Conservation (phyloP, 1,284 basidiomycete species). For the Porogramme epimiltina region DNA sequence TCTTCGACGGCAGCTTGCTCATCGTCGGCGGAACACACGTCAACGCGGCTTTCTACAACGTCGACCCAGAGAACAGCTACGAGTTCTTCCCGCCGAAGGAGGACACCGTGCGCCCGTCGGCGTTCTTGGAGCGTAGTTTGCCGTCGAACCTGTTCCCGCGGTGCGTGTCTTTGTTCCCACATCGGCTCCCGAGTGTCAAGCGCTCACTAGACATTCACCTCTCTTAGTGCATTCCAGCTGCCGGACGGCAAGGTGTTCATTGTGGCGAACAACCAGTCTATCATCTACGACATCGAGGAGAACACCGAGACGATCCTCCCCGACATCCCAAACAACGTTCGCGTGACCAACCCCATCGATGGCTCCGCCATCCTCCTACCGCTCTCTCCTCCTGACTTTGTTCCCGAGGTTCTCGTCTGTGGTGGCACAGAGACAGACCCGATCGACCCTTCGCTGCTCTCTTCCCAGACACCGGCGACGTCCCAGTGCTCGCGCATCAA, state of each 20-base stretch:
- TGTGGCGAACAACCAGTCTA: slow-evolving; percentile 46
- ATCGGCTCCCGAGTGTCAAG: background rate
- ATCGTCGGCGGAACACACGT: slow-evolving; percentile 71
- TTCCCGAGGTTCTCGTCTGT: slow-evolving; percentile 51
- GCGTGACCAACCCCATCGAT: slow-evolving; percentile 45
- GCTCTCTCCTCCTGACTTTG: slow-evolving; percentile 45
- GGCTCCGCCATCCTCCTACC: slow-evolving; percentile 52
- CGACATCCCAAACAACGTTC: slow-evolving; percentile 51
- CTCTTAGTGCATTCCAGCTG: slow-evolving; percentile 22
- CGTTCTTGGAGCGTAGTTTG: slow-evolving; percentile 55
- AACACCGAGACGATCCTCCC: slow-evolving; percentile 44
- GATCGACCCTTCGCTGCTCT: slow-evolving; percentile 33
- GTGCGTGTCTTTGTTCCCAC: slow-evolving; percentile 14
- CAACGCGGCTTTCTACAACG: slow-evolving; percentile 53
- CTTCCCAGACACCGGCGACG: slow-evolving; percentile 43
- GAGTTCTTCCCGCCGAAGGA: slow-evolving; percentile 73
- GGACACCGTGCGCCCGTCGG: slow-evolving; percentile 48
- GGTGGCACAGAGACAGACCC: slow-evolving; percentile 40
- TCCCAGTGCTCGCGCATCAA: slow-evolving; percentile 41
- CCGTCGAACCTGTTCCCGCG: slow-evolving; percentile 67
- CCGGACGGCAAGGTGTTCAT: slow-evolving; percentile 45
- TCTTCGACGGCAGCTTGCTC: slow-evolving; percentile 46
- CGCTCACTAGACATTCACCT: background rate
- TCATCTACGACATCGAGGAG: slow-evolving; percentile 29
- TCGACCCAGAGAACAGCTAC: slow-evolving; percentile 66